A percentile compares a stretch with the other conserved stretches of the same genome.
phyloP scores from a whole-genome alignment of 768 basidiomycete genomes.

The Kwoniella sp. region DNA sequence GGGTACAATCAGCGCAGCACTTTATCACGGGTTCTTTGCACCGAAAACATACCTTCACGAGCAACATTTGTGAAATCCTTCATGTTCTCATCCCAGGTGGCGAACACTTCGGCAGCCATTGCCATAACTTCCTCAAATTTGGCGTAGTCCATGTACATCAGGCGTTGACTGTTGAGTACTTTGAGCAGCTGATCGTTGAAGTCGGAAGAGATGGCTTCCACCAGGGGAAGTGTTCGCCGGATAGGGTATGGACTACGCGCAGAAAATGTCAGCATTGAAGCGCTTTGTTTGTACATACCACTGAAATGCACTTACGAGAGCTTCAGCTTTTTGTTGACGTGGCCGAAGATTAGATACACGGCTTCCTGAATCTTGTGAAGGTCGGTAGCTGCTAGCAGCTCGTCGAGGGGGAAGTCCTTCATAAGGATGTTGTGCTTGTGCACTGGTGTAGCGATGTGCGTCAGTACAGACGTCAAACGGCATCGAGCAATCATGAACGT shows the following conservation, averaged over 20 bases:
- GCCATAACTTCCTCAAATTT: conserved; percentile 84
- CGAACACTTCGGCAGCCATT: conserved; percentile 75
- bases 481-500: no score
- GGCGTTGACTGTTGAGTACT: conserved; percentile 84
- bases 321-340: conserved; percentile 92
- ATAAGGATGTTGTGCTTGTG: conserved; percentile 98
- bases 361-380: conserved; percentile 92
- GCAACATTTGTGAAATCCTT: conserved; percentile 92
- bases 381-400: conserved; percentile 93
- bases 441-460: conserved; percentile 65
- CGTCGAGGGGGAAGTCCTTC: conserved; percentile 98
- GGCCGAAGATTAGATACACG: conserved; percentile 80
- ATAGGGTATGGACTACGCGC: conserved; percentile 77
- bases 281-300: no score
- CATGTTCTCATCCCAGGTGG: conserved; percentile 82
- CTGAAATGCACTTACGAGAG: conserved; percentile 65
- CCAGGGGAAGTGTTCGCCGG: conserved; percentile 89
- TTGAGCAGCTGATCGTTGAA: conserved; percentile 93
- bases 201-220: conserved; percentile 96
- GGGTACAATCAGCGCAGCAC: neutral
- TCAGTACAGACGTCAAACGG: no score
- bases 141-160: conserved; percentile 91
- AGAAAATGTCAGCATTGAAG: no score
- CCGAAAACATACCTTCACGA: conserved; percentile 63
- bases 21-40: neutral